These are phyloP conservation scores for Wallacemonas sp. DNA, from an alignment of 208 protist species.

Conservation along the genomic window DNA sequence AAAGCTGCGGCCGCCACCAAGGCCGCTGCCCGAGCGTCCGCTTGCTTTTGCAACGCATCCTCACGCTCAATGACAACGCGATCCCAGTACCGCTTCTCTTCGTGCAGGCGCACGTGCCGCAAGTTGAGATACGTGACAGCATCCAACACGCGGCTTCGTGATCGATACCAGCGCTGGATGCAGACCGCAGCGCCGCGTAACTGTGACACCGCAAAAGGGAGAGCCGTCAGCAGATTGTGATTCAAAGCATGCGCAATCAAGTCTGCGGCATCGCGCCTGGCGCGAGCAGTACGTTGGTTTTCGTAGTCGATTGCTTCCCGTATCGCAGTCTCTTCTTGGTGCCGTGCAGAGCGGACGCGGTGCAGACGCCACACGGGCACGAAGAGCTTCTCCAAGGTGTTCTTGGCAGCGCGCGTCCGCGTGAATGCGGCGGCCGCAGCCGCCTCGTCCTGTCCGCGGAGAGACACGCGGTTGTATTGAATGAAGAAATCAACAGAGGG, in stretches of 20 bases:
- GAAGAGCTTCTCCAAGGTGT: conserved; percentile 26
- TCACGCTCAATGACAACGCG: conserved; percentile 31
- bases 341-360: conserved; percentile 20
- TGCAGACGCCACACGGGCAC: conserved; percentile 39
- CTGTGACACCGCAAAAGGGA: conserved; percentile 19
- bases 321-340: conserved; percentile 4
- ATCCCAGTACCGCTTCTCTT: conserved; percentile 58
- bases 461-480: conserved; percentile 8
- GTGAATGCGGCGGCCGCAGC: background rate
- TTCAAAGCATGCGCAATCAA: conserved; percentile 18
- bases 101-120: conserved; percentile 37
- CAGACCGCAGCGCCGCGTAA: conserved; percentile 20
- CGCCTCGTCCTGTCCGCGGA: conserved; percentile 13
- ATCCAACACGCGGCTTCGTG: conserved; percentile 31
- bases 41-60: conserved; percentile 13
- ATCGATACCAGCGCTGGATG: conserved; percentile 53
- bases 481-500: conserved; percentile 6
- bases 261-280: conserved; percentile 7
- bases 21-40: background rate
- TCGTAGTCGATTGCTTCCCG: conserved; percentile 7
- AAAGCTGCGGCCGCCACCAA: no score
- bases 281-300: background rate
- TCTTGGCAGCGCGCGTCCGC: conserved; percentile 11
- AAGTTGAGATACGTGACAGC: conserved; percentile 65
- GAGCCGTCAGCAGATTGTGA: conserved; percentile 11